Base-by-base conservation (phyloP, 2,329 filamentous ascomycete genomes). In the Colletotrichum horii region DNA sequence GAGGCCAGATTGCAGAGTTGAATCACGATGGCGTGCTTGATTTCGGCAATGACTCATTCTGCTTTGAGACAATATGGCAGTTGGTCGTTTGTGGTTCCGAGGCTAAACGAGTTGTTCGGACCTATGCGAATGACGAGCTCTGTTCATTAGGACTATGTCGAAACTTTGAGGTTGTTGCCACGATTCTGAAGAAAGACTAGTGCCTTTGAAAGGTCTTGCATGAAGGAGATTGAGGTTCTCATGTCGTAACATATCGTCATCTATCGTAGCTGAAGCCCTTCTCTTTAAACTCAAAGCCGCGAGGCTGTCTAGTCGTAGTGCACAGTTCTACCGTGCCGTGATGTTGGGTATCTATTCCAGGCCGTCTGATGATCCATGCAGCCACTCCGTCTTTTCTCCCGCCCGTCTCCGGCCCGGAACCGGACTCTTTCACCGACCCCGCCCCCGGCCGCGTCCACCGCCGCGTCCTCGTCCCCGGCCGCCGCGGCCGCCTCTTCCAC, bases 391-490 rank as follows among this genome's bases (percentile, higher is more conserved):
- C 12, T 60, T 76, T 62, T 11, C 77, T 38, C 77, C 64, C 12
- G 72, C 77, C 67, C 81, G 78, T 30, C 79, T 79, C 79, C 67
- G n/a, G 78, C 79, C 71, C 78, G 80, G n/a, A 8, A 1, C 48
- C 28, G 26, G 48, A 12, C 12, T 79, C 3, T 77, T 76, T 7
- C 74, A 74, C 76, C 82, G 64, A 48, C 80, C 78, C 43, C 82
- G 78, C 61, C 81, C 76, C 68, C 81, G 66, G 62, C 81, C 76
- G 67, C 81, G 66, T 4, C 83, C 82, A 61, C 80, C 74, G 11
- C 86, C 83, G 65, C 86, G 81, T 32, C 87, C 82, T 65, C 87
- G 83, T 11, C 87, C 83, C 15, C 88, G 82, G n/a, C 88, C 84
- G 11, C 83, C 86, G 78, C 84, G 80, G n/a, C 83, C 83, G 61